Conservation (phyloP, 1,284 basidiomycete genomes). For the Meira nashicola region DNA sequence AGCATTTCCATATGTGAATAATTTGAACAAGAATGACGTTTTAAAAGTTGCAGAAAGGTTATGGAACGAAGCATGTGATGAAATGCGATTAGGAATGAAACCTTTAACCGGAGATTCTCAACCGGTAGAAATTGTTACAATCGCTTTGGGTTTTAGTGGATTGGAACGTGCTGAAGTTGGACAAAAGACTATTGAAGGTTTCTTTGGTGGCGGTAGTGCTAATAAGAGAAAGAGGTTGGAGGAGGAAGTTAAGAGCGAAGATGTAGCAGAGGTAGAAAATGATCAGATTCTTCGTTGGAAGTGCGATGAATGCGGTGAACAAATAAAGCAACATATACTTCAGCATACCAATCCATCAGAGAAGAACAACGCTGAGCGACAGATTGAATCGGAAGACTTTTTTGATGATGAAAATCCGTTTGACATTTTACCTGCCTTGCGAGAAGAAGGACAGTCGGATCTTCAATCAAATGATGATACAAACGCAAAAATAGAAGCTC, state of each 20-base stretch:
- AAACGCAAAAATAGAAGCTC: not conserved
- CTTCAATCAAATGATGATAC: conserved; percentile 28
- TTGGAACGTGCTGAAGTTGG: conserved; percentile 74
- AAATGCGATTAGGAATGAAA: conserved; percentile 38
- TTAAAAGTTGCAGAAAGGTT: conserved; percentile 73
- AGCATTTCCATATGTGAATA: conserved; percentile 71
- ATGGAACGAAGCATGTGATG: conserved; percentile 75
- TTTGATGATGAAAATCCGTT: not conserved
- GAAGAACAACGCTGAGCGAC: too few species aligned
- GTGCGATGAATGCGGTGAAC: conserved; percentile 29
- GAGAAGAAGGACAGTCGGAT: conserved; percentile 13
- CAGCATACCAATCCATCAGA: too few species aligned
- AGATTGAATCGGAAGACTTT: conserved; percentile 4
- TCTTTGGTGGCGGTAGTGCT: conserved; percentile 58
- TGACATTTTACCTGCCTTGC: not conserved
- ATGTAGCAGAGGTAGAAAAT: not conserved
- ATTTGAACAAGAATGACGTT: conserved; percentile 71
- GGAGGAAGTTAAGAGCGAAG: not conserved
- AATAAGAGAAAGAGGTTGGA: conserved; percentile 34
- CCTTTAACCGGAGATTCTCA: conserved; percentile 25
- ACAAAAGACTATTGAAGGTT: conserved; percentile 79
- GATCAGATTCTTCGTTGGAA: conserved; percentile 18
- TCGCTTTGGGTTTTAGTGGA: conserved; percentile 75
- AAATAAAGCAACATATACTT: conserved; percentile 11
- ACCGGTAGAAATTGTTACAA: conserved; percentile 60